Evolutionary conservation across 2,329 filamentous ascomycete genomes (phyloP), one percentile per base, ranked within the genome.

Genomic region (Bipolaris oryzae): DNA sequence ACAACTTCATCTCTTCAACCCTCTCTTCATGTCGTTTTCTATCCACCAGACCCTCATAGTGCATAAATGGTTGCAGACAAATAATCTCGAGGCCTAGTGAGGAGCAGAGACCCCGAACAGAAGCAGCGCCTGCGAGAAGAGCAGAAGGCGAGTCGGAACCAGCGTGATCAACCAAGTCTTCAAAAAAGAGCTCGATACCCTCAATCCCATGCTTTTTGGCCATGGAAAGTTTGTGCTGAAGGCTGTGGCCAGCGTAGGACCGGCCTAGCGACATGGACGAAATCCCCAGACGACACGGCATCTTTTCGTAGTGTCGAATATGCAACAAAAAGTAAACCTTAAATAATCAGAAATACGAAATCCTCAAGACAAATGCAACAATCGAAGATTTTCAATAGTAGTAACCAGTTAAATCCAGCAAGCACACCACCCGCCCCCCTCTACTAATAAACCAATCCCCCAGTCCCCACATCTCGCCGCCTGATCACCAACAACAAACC

Each of bases 191-290:
- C 72, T 94, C 90, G 62, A 94, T 84, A 49, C 88, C 89, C 56
- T 83, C 74, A 70, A 91, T 86, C 18, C 87, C 87, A 64, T 89
- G 82, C 52, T 81, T 79, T 5, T 84, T 79, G 9, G 90, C 90
- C 77, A 87, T 84, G 70, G 87, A 81, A 46, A 94, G 82, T 70
- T 92, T 94, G 69, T 84, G 78, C 1, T 81, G 75, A 20, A 94
- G 80, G 25, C 81, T 79, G 74, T 94, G 90, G 46, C 70, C 70
- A 61, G 89, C 85, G 70, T 88, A 88, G 67, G 86, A 87, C 39
- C 89, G 86, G 39, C 90, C 90, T 1, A 94, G 82, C 46, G 89
- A 92, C 82, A 92, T 90, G 60, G 89, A 89, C 55, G 87, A 87
- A 70, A 94, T 92, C 37, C 83, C 89, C 62, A 88, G 83, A 62